Evolutionary conservation across 2,329 filamentous ascomycete genomes (phyloP).

Genomic region (Annulohypoxylon truncatum): DNA sequence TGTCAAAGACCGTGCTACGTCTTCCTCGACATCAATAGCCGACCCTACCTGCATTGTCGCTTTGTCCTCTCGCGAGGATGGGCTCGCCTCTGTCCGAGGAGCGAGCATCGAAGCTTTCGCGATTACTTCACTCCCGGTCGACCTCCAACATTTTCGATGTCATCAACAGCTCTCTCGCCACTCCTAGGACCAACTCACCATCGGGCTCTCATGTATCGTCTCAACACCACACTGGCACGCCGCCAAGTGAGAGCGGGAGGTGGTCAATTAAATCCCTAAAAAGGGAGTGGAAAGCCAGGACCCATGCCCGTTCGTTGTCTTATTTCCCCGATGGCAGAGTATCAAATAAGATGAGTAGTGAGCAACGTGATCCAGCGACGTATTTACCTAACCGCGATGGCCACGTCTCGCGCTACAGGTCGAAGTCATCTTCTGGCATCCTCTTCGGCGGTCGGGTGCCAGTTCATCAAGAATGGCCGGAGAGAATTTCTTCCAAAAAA

Average conservation of each 20-base stretch:
- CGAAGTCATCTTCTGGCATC: slow-evolving; percentile 34
- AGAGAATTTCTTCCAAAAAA: slow-evolving; percentile 38
- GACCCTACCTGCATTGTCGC: background rate
- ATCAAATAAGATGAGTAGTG: background rate
- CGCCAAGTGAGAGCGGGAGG: slow-evolving; percentile 17
- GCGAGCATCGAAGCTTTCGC: slow-evolving; percentile 6
- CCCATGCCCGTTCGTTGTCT: slow-evolving; percentile 16
- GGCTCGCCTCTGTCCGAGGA: slow-evolving; percentile 20
- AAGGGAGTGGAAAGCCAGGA: slow-evolving; percentile 37
- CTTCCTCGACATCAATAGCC: background rate
- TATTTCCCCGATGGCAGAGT: slow-evolving; percentile 29
- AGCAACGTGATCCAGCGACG: background rate
- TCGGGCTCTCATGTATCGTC: background rate
- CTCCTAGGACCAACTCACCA: slow-evolving; percentile 17
- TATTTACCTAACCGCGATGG: slow-evolving; percentile 25
- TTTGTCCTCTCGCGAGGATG: slow-evolving; percentile 1
- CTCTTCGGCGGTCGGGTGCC: background rate
- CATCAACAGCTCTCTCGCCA: slow-evolving; percentile 5
- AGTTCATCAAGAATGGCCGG: slow-evolving; percentile 32
- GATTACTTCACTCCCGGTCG: slow-evolving; percentile 46
- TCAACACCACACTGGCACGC: slow-evolving; percentile 21
- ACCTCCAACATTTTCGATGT: slow-evolving; percentile 45
- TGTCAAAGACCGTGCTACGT: background rate
- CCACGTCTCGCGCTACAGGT: slow-evolving; percentile 39
- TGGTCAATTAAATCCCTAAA: slow-evolving; percentile 42